Evolutionary conservation across 192 early-diverging fungal genomes (phyloP), one percentile per base, ranked within the genome.

Genomic region (Rhizoclosmatium sp.): DNA sequence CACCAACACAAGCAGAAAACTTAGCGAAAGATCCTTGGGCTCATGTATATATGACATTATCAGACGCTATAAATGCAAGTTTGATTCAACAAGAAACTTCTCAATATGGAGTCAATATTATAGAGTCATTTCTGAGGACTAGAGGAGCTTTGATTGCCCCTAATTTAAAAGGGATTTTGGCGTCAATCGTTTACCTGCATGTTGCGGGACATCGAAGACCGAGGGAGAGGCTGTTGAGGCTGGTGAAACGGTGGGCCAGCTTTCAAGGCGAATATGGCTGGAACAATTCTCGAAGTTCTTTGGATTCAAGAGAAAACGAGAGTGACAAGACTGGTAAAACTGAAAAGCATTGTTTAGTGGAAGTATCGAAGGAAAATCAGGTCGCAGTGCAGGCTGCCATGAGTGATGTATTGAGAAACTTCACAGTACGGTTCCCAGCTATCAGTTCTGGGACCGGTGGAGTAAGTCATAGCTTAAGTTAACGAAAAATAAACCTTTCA

Each of bases 61-160:
- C 78, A 61, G 68, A 69, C 46, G 19, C 16, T 19, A 47, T 80
- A 4, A 48, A 59, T 23, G 71, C 56, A 58, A 65, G 60, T 48
- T 42, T 80, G 7, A 21, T 48, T 40, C 21, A 67, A 23, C 59
- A 74, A 40, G 78, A 80, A 46, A 64, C 59, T 3, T 47, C 41
- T 44, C 70, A 80, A 31, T 21, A 65, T 48, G 78, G 70, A 16
- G 59, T 48, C 12, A 74, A 74, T 47, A 44, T 74, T 60, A 58
- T 80, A 10, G 78, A 80, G 31, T 39, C 60, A 19, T 73, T 80
- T 60, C n/a, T 59, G 44, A 16, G 78, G 44, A 23, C 46, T n/a
- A 12, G 45, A 14, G 67, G 21, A 7, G 40, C 42, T 21, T 41
- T 16, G 19, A 51, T 80, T 19, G 10, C n/a, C 19, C 5, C 45